phyloP scores from a whole-genome alignment of 306 rosid species.

The Senna siamea region DNA sequence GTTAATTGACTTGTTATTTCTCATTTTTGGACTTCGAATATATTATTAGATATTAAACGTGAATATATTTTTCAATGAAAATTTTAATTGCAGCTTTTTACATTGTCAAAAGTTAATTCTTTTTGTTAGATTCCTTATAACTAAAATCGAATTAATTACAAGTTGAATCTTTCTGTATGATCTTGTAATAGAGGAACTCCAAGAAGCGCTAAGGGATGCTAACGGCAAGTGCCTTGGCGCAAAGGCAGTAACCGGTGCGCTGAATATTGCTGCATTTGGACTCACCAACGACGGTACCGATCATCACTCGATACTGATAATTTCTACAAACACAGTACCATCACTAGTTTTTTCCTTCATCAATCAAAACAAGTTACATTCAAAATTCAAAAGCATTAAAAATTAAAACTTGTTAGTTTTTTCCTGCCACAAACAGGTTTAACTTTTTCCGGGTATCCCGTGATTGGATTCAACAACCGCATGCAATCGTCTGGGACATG shows the following conservation, averaged over 20 bases:
- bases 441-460: constrained; percentile 58
- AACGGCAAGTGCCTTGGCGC: constrained; percentile 54
- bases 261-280: constrained; percentile 49
- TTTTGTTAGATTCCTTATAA: no score
- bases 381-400: neutral
- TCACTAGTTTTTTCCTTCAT: no score
- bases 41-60: no score
- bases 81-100: no score
- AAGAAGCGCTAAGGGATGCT: constrained; percentile 50
- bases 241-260: constrained; percentile 34
- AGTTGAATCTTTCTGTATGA: neutral
- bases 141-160: no score
- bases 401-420: neutral
- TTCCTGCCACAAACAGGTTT: constrained; percentile 30
- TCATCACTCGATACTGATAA: no score
- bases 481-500: constrained; percentile 66
- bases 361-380: no score
- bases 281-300: constrained; percentile 63
- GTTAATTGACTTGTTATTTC: no score
- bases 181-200: constrained; percentile 48
- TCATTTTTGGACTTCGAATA: no score
- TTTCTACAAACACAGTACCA: no score
- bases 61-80: no score
- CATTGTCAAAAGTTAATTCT: no score
- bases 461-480: constrained; percentile 53